Evolutionary conservation across 2,329 filamentous ascomycete genomes (phyloP).

Genomic region (Lasiodiplodia theobromae): DNA sequence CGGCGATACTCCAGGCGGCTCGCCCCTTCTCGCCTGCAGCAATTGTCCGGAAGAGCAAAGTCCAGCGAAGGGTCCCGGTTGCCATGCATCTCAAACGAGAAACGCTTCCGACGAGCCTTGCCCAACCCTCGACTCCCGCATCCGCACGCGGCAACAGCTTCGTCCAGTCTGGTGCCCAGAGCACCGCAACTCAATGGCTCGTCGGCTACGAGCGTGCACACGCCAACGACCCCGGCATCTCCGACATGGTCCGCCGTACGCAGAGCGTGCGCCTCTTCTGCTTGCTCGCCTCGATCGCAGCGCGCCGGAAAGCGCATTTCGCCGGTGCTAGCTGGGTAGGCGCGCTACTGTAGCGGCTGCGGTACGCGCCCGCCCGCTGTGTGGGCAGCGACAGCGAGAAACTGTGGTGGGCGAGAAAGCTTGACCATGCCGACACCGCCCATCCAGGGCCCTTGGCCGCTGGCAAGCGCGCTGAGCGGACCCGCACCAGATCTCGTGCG

Average conservation of each 20-base stretch:
- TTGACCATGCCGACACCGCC: constrained; percentile 19
- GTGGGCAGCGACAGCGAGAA: not conserved
- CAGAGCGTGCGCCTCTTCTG: not conserved
- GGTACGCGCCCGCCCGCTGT: not conserved
- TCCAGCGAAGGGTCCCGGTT: constrained; percentile 21
- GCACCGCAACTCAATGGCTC: constrained; percentile 5
- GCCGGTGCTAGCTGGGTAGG: constrained; percentile 5
- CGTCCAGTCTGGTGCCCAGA: constrained; percentile 2
- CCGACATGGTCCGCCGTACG: constrained; percentile 11
- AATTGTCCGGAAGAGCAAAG: constrained; percentile 25
- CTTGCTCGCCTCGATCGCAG: constrained; percentile 20
- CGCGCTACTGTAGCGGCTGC: not conserved
- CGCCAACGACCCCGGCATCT: constrained; percentile 10
- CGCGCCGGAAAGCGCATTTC: constrained; percentile 7
- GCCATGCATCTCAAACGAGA: constrained; percentile 16
- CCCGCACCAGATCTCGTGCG: constrained; percentile 27
- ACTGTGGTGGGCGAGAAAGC: constrained; percentile 18
- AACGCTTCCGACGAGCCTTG: constrained; percentile 25
- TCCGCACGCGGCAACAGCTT: constrained; percentile 19
- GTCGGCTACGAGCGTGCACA: constrained; percentile 16
- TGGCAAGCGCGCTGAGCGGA: constrained; percentile 13
- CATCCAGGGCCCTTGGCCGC: constrained; percentile 2
- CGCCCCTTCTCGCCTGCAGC: constrained; percentile 28
- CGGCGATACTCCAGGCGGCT: constrained; percentile 23
- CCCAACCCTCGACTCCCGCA: constrained; percentile 21